Conservation (phyloP, 768 basidiomycete genomes). For the Pleurotus eryngii region DNA sequence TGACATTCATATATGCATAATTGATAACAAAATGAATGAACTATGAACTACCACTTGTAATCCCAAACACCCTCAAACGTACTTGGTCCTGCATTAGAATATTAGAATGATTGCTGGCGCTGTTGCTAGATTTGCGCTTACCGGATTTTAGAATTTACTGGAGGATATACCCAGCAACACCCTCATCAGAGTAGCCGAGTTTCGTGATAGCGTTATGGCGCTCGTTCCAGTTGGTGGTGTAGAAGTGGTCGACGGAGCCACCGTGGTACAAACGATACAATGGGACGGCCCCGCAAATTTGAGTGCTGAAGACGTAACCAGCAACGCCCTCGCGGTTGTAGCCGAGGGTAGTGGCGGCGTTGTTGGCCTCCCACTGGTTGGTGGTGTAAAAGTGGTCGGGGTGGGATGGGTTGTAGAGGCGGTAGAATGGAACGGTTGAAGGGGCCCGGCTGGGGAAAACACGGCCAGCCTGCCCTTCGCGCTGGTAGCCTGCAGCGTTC, state of each 20-base stretch:
- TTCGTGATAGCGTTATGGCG: slow-evolving; percentile 1
- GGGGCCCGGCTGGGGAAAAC: neutral
- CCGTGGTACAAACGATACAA: slow-evolving; percentile 8
- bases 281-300: neutral
- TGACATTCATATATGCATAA: neutral
- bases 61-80: neutral
- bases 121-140: neutral
- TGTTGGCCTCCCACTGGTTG: neutral
- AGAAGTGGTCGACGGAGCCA: slow-evolving; percentile 3
- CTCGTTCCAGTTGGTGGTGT: slow-evolving; percentile 7
- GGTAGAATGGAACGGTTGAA: neutral
- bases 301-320: slow-evolving; percentile 8
- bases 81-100: neutral
- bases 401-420: neutral
- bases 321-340: slow-evolving; percentile 10
- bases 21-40: neutral
- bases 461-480: slow-evolving; percentile 3
- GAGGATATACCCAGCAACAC: slow-evolving; percentile 9
- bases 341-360: neutral
- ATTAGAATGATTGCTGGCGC: no score
- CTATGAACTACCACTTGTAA: neutral
- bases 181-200: slow-evolving; percentile 8
- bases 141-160: neutral
- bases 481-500: slow-evolving; percentile 4
- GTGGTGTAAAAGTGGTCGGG: slow-evolving; percentile 5